Evolutionary conservation across 75 land plant genomes (phyloP).

Genomic region (Ceratopteris richardii): DNA sequence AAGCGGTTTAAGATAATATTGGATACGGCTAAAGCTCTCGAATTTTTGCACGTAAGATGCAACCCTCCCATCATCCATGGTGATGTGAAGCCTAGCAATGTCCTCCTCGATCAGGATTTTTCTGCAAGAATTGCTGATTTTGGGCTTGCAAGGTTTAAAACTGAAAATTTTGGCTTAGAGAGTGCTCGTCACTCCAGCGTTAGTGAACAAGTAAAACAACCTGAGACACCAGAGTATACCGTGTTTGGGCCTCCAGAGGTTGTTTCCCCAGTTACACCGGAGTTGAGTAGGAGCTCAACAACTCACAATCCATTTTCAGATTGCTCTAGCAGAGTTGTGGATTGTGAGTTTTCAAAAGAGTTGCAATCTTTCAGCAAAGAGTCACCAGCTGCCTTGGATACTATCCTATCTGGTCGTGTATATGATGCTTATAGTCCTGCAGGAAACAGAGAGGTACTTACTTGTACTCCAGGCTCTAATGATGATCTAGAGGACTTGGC

Average conservation of each 20-base stretch:
- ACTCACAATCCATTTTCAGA: not conserved
- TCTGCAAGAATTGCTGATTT: slow-evolving; percentile 70
- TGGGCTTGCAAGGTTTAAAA: slow-evolving; percentile 66
- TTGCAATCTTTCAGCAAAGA: not conserved
- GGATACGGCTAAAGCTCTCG: slow-evolving; percentile 56
- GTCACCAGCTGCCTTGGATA: not conserved
- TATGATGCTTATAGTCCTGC: too few relatives aligned
- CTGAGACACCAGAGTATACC: slow-evolving; percentile 46
- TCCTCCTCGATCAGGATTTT: slow-evolving; percentile 51
- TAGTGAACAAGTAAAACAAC: slow-evolving; percentile 22
- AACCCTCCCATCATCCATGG: slow-evolving; percentile 88
- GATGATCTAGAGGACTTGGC: too few relatives aligned
- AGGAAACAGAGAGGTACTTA: too few relatives aligned
- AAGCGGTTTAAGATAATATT: slow-evolving; percentile 42
- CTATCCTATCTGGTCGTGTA: not conserved
- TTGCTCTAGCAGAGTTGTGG: slow-evolving; percentile 2
- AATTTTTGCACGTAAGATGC: slow-evolving; percentile 56
- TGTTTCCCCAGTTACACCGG: slow-evolving; percentile 25
- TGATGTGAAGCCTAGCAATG: slow-evolving; percentile 87
- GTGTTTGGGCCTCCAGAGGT: slow-evolving; percentile 1
- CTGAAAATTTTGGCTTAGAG: slow-evolving; percentile 15
- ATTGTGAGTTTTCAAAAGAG: slow-evolving; percentile 28
- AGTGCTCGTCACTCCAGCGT: not conserved
- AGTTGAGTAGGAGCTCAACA: slow-evolving; percentile 26
- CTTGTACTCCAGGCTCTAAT: too few relatives aligned